phyloP scores from a whole-genome alignment of 2,329 filamentous ascomycete species.

The Pseudomassariella vexata region DNA sequence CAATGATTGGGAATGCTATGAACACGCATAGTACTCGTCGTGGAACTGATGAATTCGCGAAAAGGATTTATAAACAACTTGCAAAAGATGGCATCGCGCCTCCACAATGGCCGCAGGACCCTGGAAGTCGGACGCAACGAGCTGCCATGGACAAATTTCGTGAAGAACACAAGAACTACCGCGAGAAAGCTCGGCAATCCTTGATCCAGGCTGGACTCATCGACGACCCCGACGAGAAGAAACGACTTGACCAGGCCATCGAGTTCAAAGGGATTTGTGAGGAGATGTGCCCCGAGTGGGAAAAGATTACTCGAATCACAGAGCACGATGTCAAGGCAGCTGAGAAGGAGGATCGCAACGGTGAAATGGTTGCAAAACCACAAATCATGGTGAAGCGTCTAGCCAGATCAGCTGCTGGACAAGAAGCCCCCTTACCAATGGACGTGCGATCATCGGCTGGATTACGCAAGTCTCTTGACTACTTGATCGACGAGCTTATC shows the following conservation, averaged over 20 bases:
- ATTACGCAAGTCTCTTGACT: conserved; percentile 55
- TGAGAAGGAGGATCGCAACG: conserved; percentile 42
- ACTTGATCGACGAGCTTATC: conserved; percentile 56
- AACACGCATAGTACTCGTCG: too few species aligned
- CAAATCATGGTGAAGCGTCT: conserved; percentile 61
- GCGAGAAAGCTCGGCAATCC: conserved; percentile 48
- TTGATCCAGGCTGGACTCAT: conserved; percentile 55
- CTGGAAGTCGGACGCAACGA: conserved; percentile 46
- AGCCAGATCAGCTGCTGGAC: conserved; percentile 61
- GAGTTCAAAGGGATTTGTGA: conserved; percentile 64
- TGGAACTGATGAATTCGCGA: conserved; percentile 27
- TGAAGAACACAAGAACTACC: conserved; percentile 50
- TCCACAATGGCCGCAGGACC: conserved; percentile 50
- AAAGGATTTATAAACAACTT: conserved; percentile 46
- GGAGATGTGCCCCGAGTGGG: conserved; percentile 65
- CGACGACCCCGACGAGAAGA: conserved; percentile 59
- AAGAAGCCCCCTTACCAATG: conserved; percentile 62
- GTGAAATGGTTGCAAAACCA: conserved; percentile 39
- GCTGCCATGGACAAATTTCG: conserved; percentile 48
- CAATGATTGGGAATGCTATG: too few species aligned
- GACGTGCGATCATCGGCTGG: conserved; percentile 58
- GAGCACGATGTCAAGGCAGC: conserved; percentile 52
- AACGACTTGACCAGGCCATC: conserved; percentile 57
- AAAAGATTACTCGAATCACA: conserved; percentile 57
- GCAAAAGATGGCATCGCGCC: conserved; percentile 48